Conservation (phyloP, 495 filamentous ascomycete species). For the Trichoderma erinaceum region DNA sequence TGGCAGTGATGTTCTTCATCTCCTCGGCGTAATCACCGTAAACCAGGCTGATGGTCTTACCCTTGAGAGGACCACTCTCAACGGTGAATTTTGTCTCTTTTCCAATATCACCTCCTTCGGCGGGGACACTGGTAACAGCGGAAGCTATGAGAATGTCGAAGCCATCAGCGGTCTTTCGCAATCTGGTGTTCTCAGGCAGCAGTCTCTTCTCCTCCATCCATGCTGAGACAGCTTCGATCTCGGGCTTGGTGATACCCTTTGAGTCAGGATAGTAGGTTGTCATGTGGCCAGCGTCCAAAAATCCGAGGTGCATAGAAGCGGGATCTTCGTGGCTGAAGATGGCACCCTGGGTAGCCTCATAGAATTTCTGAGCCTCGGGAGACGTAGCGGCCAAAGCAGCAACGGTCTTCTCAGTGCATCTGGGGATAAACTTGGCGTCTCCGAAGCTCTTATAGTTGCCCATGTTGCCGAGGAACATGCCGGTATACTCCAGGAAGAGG, state of each 20-base stretch:
- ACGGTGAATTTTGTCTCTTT: conserved; percentile 61
- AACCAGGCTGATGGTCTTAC: conserved; percentile 62
- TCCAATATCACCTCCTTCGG: conserved; percentile 61
- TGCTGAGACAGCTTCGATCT: conserved; percentile 65
- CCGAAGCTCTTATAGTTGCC: conserved; percentile 98
- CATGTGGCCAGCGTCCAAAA: conserved; percentile 74
- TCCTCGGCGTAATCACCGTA: conserved; percentile 79
- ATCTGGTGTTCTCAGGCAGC: conserved; percentile 77
- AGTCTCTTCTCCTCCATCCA: conserved; percentile 69
- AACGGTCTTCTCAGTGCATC: conserved; percentile 60
- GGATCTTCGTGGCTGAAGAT: conserved; percentile 67
- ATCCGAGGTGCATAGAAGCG: conserved; percentile 77
- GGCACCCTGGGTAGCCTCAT: conserved; percentile 60
- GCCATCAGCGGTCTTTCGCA: conserved; percentile 65
- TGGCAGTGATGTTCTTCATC: conserved; percentile 70
- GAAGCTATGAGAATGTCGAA: conserved; percentile 86
- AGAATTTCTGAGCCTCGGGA: conserved; percentile 53
- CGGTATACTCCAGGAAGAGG: conserved; percentile 79
- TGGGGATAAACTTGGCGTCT: conserved; percentile 88
- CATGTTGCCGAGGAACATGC: conserved; percentile 81
- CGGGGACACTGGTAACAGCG: conserved; percentile 43
- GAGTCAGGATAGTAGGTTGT: conserved; percentile 92
- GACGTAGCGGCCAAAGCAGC: conserved; percentile 63
- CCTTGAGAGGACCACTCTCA: conserved; percentile 54
- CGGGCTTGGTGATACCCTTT: conserved; percentile 73